Evolutionary conservation across 1,284 basidiomycete genomes (phyloP), one percentile per base, ranked within the genome.

Genomic region (Austroboletus sp.): DNA sequence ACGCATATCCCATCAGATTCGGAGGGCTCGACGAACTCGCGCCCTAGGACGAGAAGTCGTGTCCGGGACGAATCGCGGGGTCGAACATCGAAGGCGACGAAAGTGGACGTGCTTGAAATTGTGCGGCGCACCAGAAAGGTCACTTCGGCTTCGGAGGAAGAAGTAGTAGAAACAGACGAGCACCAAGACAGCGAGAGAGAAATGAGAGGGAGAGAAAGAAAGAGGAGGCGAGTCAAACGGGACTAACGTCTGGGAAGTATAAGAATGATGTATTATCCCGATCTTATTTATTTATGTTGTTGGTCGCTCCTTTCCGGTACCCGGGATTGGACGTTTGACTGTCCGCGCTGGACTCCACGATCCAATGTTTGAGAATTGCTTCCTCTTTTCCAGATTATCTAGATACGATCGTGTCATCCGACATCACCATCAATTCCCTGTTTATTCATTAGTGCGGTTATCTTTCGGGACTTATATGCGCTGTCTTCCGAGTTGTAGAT

Each of bases 211-310:
- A 55, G 63, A 10, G 52, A 48, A 4, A 52, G 58, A 38, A 63
- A 63, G 60, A 65, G 45, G 48, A 63, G 62, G 34, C 58, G 65
- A 6, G 42, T 66, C 2, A 52, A 40, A 31, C 48, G 42, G 31
- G 44, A 36, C 32, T 50, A 29, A 58, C 15, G 30, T 15, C 12
- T n/a, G 15, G 13, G 30, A 13, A 15, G 30, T 31, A n/a, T 15
- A 31, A 13, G 30, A 31, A 31, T n/a, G 30, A 31, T 31, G n/a
- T 31, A 31, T 30, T 30, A 10, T 10, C 29, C 29, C 7, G 12
- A 29, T 10, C 13, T n/a, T 31, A 31, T 31, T n/a, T 31, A 31
- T 31, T 31, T 31, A 5, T 12, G 30, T 31, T 12, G 13, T 8
- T n/a, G 30, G 11, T 5, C 5, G 23, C 8, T 25, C 23, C 23